Evolutionary conservation across 768 basidiomycete genomes (phyloP).

Genomic region (Lanmaoa rubissima): DNA sequence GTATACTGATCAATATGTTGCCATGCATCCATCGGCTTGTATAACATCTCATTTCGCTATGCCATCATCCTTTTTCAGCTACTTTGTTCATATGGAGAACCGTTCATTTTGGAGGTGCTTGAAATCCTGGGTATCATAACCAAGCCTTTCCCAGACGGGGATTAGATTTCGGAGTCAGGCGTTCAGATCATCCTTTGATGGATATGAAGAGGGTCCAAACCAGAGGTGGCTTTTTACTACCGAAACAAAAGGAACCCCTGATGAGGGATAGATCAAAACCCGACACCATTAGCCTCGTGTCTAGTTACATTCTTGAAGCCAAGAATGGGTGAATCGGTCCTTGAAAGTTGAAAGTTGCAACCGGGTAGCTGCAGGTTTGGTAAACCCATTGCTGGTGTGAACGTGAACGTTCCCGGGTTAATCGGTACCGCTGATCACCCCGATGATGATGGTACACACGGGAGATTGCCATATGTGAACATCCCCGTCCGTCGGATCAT

Average conservation of each 20-base stretch:
- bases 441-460: background rate
- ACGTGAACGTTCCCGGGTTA: background rate
- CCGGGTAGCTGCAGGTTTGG: background rate
- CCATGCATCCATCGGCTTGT: background rate
- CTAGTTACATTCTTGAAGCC: slow-evolving; percentile 3
- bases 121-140: background rate
- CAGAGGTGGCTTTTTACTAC: background rate
- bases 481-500: slow-evolving; percentile 5
- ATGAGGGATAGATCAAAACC: slow-evolving; percentile 6
- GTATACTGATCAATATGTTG: background rate
- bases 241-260: slow-evolving; percentile 20
- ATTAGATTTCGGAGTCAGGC: background rate
- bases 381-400: slow-evolving; percentile 14
- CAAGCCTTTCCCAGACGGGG: background rate
- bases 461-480: slow-evolving; percentile 1
- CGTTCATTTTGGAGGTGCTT: background rate
- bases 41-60: slow-evolving; percentile 6
- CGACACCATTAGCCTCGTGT: slow-evolving; percentile 8
- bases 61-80: background rate
- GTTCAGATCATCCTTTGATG: background rate
- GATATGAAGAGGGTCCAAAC: slow-evolving; percentile 6
- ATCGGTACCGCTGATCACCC: slow-evolving; percentile 9
- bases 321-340: background rate
- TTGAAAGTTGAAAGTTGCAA: background rate
- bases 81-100: background rate